These are phyloP conservation scores for Brassica balearica DNA, from an alignment of 441 rosid species.

Conservation along the genomic window DNA sequence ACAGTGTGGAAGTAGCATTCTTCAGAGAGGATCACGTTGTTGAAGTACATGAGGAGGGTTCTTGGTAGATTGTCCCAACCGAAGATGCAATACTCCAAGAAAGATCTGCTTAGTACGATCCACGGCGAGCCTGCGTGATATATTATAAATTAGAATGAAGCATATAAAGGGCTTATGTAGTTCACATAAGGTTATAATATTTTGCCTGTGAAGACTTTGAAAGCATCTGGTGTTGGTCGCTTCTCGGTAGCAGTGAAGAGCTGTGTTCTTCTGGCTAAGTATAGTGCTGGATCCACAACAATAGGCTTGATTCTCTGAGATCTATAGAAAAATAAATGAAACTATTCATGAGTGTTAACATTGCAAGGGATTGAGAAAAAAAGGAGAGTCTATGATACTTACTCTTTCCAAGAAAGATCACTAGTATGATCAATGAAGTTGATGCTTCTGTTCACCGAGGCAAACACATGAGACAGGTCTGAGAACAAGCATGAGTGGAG, in stretches of 20 bases:
- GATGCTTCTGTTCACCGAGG: constrained; percentile 70
- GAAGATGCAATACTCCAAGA: constrained; percentile 78
- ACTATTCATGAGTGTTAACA: constrained; percentile 31
- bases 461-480: constrained; percentile 81
- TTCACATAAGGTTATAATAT: constrained; percentile 17
- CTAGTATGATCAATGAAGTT: constrained; percentile 90
- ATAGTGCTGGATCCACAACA: constrained; percentile 82
- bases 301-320: constrained; percentile 80
- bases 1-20: constrained; percentile 84
- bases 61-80: constrained; percentile 95
- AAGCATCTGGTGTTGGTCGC: constrained; percentile 75
- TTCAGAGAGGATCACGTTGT: constrained; percentile 73
- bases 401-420: constrained; percentile 98
- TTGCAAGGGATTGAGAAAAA: not conserved
- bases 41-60: constrained; percentile 83
- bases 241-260: constrained; percentile 81
- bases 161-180: not conserved
- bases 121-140: constrained; percentile 78
- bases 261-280: constrained; percentile 80
- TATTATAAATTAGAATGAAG: constrained; percentile 33
- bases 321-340: constrained; percentile 48
- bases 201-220: constrained; percentile 79
- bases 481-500: constrained; percentile 39
- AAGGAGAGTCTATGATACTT: constrained; percentile 38
- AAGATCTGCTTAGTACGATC: constrained; percentile 78